These are phyloP conservation scores for Hypoxylon sp. DNA, from an alignment of 2,329 filamentous ascomycete species.

Conservation along the genomic window DNA sequence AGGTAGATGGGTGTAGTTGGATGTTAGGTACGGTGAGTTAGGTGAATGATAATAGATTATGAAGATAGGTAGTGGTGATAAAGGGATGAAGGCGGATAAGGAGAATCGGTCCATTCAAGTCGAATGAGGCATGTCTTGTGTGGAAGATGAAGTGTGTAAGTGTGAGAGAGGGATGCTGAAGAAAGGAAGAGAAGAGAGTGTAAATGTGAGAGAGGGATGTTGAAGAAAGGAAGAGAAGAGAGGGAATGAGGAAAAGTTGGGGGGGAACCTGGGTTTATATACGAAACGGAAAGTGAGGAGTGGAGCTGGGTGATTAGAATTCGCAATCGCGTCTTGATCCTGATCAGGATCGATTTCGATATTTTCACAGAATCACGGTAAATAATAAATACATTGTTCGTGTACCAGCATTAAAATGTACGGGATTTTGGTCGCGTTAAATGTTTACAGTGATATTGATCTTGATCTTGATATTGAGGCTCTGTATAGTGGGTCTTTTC, in stretches of 20 bases:
- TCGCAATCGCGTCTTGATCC: not conserved
- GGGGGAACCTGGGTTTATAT: not conserved
- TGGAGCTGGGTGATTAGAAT: conserved; percentile 13
- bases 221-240: not conserved
- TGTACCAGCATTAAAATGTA: not conserved
- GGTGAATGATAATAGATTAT: conserved; percentile 2
- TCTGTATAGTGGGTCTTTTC: conserved; percentile 25
- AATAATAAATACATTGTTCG: not conserved
- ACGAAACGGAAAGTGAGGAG: not conserved
- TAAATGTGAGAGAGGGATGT: not conserved
- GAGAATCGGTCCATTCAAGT: too few species aligned
- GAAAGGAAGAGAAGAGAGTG: not conserved
- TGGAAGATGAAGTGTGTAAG: not conserved
- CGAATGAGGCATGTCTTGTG: not conserved
- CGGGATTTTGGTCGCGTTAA: not conserved
- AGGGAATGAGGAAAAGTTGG: not conserved
- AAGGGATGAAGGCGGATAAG: not conserved
- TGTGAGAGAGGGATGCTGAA: not conserved
- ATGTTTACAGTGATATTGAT: not conserved
- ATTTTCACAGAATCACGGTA: not conserved
- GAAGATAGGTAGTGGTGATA: not conserved
- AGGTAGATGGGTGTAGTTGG: not conserved
- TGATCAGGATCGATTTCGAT: not conserved
- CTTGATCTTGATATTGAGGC: conserved; percentile 30
- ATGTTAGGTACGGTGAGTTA: not conserved